A percentile compares a stretch with the other conserved stretches of the same genome.
These are phyloP conservation scores for Achlya hypogyna DNA, from an alignment of 352 stramenopile species.

Conservation along the genomic window DNA sequence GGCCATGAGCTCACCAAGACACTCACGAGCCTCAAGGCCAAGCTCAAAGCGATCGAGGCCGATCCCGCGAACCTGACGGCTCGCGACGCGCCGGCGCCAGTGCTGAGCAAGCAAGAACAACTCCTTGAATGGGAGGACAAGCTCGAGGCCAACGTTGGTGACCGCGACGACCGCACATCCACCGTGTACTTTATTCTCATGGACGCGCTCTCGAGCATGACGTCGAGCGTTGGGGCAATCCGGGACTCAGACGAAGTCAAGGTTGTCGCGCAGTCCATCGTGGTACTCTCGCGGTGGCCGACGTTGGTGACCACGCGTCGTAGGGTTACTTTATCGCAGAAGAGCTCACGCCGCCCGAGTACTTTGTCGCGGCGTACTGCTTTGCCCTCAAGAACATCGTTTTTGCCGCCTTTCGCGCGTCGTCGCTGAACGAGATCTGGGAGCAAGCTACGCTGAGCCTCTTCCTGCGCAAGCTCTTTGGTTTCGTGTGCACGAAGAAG, in stretches of 20 bases:
- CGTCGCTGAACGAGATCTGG: constrained; percentile 14
- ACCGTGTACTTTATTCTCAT: constrained; percentile 19
- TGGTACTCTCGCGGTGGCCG: neutral
- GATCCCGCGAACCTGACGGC: neutral
- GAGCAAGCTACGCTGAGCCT: constrained; percentile 3
- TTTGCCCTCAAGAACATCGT: constrained; percentile 20
- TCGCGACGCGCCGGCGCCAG: neutral
- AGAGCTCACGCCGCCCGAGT: constrained; percentile 15
- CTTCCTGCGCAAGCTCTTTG: constrained; percentile 19
- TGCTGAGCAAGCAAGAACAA: neutral
- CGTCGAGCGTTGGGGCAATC: neutral
- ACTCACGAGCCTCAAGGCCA: neutral
- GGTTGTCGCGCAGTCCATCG: constrained; percentile 9
- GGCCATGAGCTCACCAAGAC: neutral
- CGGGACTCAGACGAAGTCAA: constrained; percentile 11
- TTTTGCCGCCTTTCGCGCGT: constrained; percentile 7
- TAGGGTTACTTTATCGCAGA: constrained; percentile 21
- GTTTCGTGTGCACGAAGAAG: constrained; percentile 8
- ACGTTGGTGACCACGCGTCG: neutral
- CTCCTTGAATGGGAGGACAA: constrained; percentile 18
- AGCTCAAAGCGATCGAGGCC: neutral
- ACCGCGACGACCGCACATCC: constrained; percentile 17
- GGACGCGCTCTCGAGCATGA: constrained; percentile 15
- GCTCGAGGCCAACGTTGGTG: neutral
- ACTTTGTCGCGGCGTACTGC: constrained; percentile 19